A percentile compares a stretch with the other conserved stretches of the same genome.
These are phyloP conservation scores for Pichia sp. DNA, from an alignment of 1,139 yeast genomes.

Conservation along the genomic window DNA sequence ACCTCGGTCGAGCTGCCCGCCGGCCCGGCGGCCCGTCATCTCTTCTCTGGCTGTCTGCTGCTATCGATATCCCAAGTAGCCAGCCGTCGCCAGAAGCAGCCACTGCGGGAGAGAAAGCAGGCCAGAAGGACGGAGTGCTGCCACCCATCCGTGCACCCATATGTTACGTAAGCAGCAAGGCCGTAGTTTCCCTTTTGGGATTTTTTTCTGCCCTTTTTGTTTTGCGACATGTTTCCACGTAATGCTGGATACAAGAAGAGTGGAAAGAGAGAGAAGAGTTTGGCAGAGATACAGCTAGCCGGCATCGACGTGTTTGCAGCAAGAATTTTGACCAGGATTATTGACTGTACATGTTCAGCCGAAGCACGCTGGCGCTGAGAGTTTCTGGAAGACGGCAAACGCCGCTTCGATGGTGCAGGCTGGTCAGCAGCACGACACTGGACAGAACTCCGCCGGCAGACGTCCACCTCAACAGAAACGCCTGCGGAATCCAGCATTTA, in stretches of 20 bases:
- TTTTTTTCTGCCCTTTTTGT: background rate
- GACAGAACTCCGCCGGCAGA: background rate
- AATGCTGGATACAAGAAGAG: background rate
- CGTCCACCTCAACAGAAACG: constrained; percentile 52
- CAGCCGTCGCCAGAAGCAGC: background rate
- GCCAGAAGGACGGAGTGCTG: background rate
- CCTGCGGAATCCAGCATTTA: constrained; percentile 67
- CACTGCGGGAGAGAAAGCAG: background rate
- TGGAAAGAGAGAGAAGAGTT: background rate
- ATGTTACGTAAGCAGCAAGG: background rate
- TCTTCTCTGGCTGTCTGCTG: background rate
- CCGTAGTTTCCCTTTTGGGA: background rate
- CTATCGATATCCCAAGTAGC: background rate
- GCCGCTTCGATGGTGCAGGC: background rate
- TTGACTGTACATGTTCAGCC: background rate
- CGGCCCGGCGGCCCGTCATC: background rate
- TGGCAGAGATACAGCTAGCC: too few relatives aligned
- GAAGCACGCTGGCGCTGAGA: background rate
- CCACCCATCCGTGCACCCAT: background rate
- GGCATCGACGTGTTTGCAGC: too few relatives aligned
- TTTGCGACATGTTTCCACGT: too few relatives aligned
- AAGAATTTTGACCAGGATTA: too few relatives aligned
- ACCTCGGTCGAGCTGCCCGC: too few relatives aligned
- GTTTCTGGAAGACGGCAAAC: background rate
- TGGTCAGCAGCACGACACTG: background rate